phyloP scores from a whole-genome alignment of 495 filamentous ascomycete species.

The Penicillium nucicola region DNA sequence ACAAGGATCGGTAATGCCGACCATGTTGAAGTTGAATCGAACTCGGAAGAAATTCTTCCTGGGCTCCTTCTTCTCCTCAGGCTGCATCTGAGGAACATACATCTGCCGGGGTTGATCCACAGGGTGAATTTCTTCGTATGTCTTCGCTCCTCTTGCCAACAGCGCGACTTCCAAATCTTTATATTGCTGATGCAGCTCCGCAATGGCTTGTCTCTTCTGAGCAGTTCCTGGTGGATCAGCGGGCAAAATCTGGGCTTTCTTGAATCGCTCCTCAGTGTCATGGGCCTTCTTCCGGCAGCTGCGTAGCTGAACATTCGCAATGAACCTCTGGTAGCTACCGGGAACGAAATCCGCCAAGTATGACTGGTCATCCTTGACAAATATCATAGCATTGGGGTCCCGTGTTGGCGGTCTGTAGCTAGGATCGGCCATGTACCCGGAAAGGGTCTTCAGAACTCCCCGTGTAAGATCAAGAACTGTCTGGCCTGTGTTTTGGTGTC shows the following conservation, averaged over 20 bases:
- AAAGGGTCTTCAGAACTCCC: slow-evolving; percentile 44
- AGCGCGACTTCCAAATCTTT: slow-evolving; percentile 52
- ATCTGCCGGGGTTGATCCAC: slow-evolving; percentile 24
- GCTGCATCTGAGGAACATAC: not conserved
- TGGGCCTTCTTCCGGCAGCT: slow-evolving; percentile 8
- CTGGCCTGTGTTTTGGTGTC: slow-evolving; percentile 12
- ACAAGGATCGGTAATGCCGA: slow-evolving; percentile 48
- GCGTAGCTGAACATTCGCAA: slow-evolving; percentile 16
- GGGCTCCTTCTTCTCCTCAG: slow-evolving; percentile 1
- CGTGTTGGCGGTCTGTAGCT: not conserved
- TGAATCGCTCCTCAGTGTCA: not conserved
- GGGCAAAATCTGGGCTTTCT: not conserved
- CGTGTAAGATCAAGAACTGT: slow-evolving; percentile 33
- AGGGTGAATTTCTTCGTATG: slow-evolving; percentile 61
- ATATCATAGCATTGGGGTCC: slow-evolving; percentile 13
- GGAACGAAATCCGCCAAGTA: slow-evolving; percentile 41
- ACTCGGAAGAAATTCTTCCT: slow-evolving; percentile 38
- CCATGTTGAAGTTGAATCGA: slow-evolving; percentile 45
- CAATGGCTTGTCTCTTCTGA: slow-evolving; percentile 52
- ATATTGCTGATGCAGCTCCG: slow-evolving; percentile 45
- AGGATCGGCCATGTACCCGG: slow-evolving; percentile 26
- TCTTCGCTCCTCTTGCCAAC: slow-evolving; percentile 57
- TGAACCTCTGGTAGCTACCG: slow-evolving; percentile 53
- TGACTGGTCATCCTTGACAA: slow-evolving; percentile 31
- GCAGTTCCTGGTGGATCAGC: slow-evolving; percentile 28